Evolutionary conservation across 441 rosid genomes (phyloP).

Genomic region (Erodium texanum): DNA sequence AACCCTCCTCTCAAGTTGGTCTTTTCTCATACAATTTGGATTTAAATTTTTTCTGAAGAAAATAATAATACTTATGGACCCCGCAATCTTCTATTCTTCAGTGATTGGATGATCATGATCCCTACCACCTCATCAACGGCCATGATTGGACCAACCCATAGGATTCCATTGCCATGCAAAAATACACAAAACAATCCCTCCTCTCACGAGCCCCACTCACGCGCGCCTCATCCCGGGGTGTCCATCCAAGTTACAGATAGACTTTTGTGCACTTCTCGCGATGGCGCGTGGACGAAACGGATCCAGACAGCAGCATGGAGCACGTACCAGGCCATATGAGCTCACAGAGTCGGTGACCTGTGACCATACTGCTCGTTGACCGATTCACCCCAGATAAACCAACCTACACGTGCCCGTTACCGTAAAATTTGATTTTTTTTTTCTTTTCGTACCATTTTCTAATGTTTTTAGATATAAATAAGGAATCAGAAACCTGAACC

Average conservation of each 20-base stretch:
- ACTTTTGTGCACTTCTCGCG: not conserved
- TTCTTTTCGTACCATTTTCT: not conserved
- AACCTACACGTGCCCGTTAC: conserved; percentile 31
- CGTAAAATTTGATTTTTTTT: not conserved
- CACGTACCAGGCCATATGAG: conserved; percentile 3
- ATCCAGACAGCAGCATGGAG: conserved; percentile 14
- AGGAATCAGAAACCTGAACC: not conserved
- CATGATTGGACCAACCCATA: not conserved
- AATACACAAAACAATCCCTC: not conserved
- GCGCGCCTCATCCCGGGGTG: no score
- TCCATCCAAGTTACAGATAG: no score
- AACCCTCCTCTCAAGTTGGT: no score
- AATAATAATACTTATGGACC: not conserved
- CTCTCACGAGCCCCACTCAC: not conserved
- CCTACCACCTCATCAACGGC: conserved; percentile 5
- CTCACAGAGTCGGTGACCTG: not conserved
- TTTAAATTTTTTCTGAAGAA: no score
- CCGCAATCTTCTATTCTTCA: not conserved
- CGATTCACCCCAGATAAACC: conserved; percentile 4
- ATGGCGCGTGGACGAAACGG: not conserved
- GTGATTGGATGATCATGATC: conserved; percentile 1
- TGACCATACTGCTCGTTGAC: conserved; percentile 19
- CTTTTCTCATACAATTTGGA: no score
- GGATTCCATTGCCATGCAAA: not conserved
- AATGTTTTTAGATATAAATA: not conserved